Conservation (phyloP, 306 rosid genomes). For the Cucumis sativus region Cucumber_9930_V3 NC_026657.2:12565501-12566000, state of each 20-base stretch:
- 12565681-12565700: background rate
- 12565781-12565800: background rate
- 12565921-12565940: too few species aligned
- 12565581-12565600: background rate
- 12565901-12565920: too few species aligned
- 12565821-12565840: too few species aligned
- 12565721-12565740: background rate
- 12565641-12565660: background rate
- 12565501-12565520: too few species aligned
- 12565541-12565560: background rate
- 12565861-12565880: too few species aligned
- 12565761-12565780: background rate
- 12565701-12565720: background rate
- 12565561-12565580: too few species aligned
- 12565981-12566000: too few species aligned
- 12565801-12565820: background rate
- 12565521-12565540: background rate
- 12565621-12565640: background rate
- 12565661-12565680: background rate
- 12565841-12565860: too few species aligned
- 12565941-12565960: too few species aligned
- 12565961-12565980: too few species aligned
- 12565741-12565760: background rate
- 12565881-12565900: too few species aligned
- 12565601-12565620: background rate